These are phyloP conservation scores for Termitomyces bulborhizus DNA, from an alignment of 768 basidiomycete species.

Conservation along the genomic window DNA sequence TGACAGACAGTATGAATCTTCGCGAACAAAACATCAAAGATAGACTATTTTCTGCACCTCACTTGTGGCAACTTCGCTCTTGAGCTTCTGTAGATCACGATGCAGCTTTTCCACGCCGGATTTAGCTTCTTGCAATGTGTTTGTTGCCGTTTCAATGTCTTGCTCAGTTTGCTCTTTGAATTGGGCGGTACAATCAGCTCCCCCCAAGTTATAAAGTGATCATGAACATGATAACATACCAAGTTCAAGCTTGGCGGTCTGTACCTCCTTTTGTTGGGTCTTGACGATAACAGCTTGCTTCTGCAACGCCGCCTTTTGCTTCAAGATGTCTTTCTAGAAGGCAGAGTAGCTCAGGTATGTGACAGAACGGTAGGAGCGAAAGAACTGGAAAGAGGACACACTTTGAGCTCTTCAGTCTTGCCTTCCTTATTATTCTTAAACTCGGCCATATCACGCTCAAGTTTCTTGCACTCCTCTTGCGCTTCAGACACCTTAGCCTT, in stretches of 20 bases:
- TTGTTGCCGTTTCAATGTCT: constrained; percentile 56
- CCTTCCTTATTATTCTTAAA: constrained; percentile 99
- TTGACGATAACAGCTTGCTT: constrained; percentile 81
- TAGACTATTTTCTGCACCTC: constrained; percentile 30
- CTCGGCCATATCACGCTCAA: constrained; percentile 96
- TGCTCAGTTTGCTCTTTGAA: constrained; percentile 76
- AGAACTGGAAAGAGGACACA: constrained; percentile 20
- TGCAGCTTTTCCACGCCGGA: constrained; percentile 46
- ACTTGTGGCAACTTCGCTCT: constrained; percentile 36
- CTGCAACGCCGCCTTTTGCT: constrained; percentile 74
- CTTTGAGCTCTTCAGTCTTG: constrained; percentile 92
- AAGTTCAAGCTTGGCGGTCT: constrained; percentile 83
- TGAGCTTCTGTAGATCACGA: constrained; percentile 57
- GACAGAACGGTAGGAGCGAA: background rate
- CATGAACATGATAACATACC: constrained; percentile 40
- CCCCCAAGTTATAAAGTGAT: background rate
- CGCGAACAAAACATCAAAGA: background rate
- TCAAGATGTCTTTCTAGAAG: constrained; percentile 66
- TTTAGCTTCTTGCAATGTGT: constrained; percentile 33
- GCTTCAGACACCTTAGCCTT: constrained; percentile 75
- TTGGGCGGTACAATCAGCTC: background rate
- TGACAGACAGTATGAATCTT: background rate
- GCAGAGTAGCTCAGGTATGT: background rate
- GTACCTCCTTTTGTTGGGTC: constrained; percentile 82
- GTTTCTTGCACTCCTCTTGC: constrained; percentile 71